Conservation (phyloP, 805 yeast genomes). For the Lipomyces chichibuensis region DNA sequence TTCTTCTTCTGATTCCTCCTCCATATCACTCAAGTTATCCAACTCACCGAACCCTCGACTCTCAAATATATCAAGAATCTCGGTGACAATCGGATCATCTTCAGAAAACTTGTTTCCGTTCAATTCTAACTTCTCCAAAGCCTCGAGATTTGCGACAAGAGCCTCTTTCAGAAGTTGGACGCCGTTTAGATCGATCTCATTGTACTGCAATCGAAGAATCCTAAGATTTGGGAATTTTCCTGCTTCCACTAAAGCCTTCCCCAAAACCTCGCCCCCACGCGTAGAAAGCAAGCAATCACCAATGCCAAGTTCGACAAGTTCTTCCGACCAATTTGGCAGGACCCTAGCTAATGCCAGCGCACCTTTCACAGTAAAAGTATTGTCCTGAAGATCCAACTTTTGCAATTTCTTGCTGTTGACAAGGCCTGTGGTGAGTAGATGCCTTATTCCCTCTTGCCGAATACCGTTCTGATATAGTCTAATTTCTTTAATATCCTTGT, state of each 20-base stretch:
- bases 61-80: constrained; percentile 64
- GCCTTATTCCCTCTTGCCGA: constrained; percentile 87
- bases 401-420: constrained; percentile 60
- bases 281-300: constrained; percentile 87
- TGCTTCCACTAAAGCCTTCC: constrained; percentile 45
- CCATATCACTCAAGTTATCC: constrained; percentile 93
- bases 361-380: constrained; percentile 79
- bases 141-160: constrained; percentile 57
- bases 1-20: constrained; percentile 73
- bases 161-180: constrained; percentile 62
- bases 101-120: constrained; percentile 94
- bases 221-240: constrained; percentile 51
- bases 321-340: constrained; percentile 62
- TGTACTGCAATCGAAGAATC: constrained; percentile 76
- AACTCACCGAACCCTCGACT: constrained; percentile 77
- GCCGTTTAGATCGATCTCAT: constrained; percentile 74
- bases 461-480: constrained; percentile 95
- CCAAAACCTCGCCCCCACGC: constrained; percentile 67
- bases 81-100: constrained; percentile 71
- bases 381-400: constrained; percentile 87
- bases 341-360: constrained; percentile 65
- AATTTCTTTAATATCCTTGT: constrained; percentile 66
- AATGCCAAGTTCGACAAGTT: constrained; percentile 74
- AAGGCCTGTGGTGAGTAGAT: constrained; percentile 73
- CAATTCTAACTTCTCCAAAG: constrained; percentile 70